These are phyloP conservation scores for Sungouiozyma intestinalis DNA, from an alignment of 805 yeast genomes.

Conservation along the genomic window DNA sequence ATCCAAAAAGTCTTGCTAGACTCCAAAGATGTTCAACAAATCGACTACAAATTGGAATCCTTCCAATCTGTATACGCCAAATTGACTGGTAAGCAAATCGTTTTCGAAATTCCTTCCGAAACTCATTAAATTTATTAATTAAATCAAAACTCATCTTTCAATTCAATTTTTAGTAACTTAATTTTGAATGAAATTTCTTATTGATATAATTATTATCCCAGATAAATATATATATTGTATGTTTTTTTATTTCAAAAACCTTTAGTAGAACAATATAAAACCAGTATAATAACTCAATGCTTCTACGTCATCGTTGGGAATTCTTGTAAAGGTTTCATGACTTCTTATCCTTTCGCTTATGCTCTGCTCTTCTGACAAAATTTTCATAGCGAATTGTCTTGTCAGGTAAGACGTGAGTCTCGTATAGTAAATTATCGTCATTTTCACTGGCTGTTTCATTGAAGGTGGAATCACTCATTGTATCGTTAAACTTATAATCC, in stretches of 20 bases:
- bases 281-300: no score
- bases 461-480: neutral
- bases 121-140: slow-evolving; percentile 22
- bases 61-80: slow-evolving; percentile 98
- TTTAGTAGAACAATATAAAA: neutral
- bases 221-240: neutral
- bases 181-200: slow-evolving; percentile 5
- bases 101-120: slow-evolving; percentile 76
- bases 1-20: slow-evolving; percentile 95
- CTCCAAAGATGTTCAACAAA: slow-evolving; percentile 93
- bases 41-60: slow-evolving; percentile 98
- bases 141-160: neutral
- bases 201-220: slow-evolving; percentile 5
- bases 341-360: neutral
- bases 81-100: slow-evolving; percentile 99
- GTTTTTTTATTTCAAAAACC: neutral
- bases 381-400: slow-evolving; percentile 11
- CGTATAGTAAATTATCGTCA: neutral
- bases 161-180: slow-evolving; percentile 3
- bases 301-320: no score
- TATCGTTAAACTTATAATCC: neutral
- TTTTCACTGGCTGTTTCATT: neutral
- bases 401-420: neutral
- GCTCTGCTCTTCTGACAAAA: slow-evolving; percentile 13
- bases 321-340: no score